Conservation (phyloP, 495 filamentous ascomycete species). For the Lasiosphaeris hirsuta region DNA sequence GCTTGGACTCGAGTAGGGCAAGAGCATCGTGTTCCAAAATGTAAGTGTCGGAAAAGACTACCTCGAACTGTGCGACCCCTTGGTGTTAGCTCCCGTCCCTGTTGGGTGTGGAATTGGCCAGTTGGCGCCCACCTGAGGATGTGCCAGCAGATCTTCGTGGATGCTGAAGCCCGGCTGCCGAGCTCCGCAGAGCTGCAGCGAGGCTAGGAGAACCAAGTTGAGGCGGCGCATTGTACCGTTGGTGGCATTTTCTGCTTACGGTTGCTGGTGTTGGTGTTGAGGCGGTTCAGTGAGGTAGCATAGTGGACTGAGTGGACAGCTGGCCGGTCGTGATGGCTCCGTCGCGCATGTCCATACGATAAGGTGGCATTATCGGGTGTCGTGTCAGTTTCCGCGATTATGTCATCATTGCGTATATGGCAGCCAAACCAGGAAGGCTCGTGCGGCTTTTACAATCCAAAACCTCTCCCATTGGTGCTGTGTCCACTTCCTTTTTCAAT, state of each 20-base stretch:
- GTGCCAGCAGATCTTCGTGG: slow-evolving; percentile 86
- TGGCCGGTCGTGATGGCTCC: background rate
- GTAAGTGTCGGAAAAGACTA: slow-evolving; percentile 71
- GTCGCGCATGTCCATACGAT: slow-evolving; percentile 14
- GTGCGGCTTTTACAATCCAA: background rate
- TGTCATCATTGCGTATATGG: slow-evolving; percentile 2
- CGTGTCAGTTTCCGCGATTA: background rate
- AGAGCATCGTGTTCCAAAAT: slow-evolving; percentile 69
- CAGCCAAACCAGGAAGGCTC: background rate
- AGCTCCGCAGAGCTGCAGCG: slow-evolving; percentile 38
- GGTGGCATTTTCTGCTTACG: slow-evolving; percentile 27
- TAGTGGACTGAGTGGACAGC: slow-evolving; percentile 8
- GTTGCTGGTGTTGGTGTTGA: slow-evolving; percentile 3
- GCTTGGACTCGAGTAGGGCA: slow-evolving; percentile 46
- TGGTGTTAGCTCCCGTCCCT: slow-evolving; percentile 7
- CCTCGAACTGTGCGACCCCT: slow-evolving; percentile 62
- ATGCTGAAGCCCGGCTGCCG: slow-evolving; percentile 55
- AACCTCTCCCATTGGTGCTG: no score
- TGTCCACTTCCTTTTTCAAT: no score
- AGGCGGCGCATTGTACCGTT: slow-evolving; percentile 51
- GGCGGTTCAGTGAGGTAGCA: background rate
- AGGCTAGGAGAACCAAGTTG: slow-evolving; percentile 39
- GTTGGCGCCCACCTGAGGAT: slow-evolving; percentile 70
- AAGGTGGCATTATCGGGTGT: slow-evolving; percentile 28
- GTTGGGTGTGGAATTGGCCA: background rate